Base-by-base conservation (phyloP, 345 rosid species). In the Eucalyptus tenuipes region DNA sequence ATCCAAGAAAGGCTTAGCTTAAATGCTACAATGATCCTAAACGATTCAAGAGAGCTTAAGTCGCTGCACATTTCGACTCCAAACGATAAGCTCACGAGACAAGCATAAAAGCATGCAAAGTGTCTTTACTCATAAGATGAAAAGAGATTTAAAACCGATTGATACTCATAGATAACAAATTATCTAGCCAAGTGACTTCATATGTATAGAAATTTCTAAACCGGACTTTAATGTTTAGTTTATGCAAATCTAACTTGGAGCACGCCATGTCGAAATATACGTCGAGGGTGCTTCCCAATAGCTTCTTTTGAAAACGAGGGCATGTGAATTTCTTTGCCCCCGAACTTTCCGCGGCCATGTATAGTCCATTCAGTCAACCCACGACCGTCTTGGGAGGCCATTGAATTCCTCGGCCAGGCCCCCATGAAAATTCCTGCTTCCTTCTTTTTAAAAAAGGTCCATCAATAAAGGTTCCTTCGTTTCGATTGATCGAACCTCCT, bases 81-180 rank as follows among this genome's bases (percentile, higher is more conserved):
- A 52, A 52, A 52, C 1, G 57, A 3, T 52, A 1, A 4, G 2
- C 57, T 3, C 10, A 0, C 3, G 57, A 24, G 0, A 55, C 6
- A 55, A 10, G 61, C 13, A 55, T 24, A 55, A 24, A 24, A 55
- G 13, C 3, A 25, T 24, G 29, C 61, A 55, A 24, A 55, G 12
- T 55, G 13, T 55, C 29, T 10, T 18, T 37, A 71, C 3, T 37
- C 8, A 0, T 6, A 9, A 10, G 7, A 37, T 37, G 25, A 37
- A 5, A 20, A 37, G 4, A 37, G 4, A 71, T 71, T 37, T 9
- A 3, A 71, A 71, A 17, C 11, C 24, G 7, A 71, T 33, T 2
- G 1, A 33, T 71, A 17, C 24, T 37, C 44, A 2, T 17, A 75
- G 47, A 13, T 75, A 37, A 40, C 20, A 14, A 14, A 29, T 13